Conservation (phyloP, 495 filamentous ascomycete species). For the Letharia columbiana region DNA sequence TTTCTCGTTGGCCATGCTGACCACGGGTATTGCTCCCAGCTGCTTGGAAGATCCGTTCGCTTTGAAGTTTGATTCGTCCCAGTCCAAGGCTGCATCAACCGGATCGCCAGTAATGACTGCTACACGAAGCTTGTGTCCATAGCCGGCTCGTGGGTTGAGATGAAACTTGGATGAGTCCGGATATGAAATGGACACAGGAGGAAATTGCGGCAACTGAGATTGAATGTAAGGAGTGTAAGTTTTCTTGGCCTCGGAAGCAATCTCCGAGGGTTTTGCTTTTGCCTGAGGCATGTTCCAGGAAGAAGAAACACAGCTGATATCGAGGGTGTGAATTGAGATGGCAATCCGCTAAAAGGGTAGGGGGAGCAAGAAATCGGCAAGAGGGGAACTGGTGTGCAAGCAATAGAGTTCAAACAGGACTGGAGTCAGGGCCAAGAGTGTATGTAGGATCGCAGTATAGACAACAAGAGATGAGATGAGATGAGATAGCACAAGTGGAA, state of each 20-base stretch:
- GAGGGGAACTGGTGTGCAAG: background rate
- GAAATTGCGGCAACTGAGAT: constrained; percentile 42
- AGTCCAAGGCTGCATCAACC: constrained; percentile 58
- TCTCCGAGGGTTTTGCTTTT: constrained; percentile 59
- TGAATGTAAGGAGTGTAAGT: constrained; percentile 52
- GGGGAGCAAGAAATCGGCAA: background rate
- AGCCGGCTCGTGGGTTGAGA: constrained; percentile 21
- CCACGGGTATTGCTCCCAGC: constrained; percentile 47
- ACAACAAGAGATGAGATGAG: background rate
- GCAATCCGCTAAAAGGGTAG: background rate
- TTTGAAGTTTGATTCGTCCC: constrained; percentile 34
- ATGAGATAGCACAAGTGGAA: background rate
- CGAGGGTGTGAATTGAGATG: background rate
- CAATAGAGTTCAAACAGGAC: background rate
- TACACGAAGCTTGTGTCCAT: constrained; percentile 31
- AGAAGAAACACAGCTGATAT: constrained; percentile 13
- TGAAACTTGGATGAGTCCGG: constrained; percentile 30
- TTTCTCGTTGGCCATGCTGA: constrained; percentile 69
- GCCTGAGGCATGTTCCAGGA: constrained; percentile 44
- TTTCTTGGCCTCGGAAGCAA: constrained; percentile 60
- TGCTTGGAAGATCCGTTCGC: constrained; percentile 16
- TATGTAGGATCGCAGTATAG: background rate
- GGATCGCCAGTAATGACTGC: constrained; percentile 57
- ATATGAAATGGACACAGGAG: constrained; percentile 39
- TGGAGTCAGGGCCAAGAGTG: background rate